Evolutionary conservation across 2,329 filamentous ascomycete genomes (phyloP), one percentile per base, ranked within the genome.

Genomic region (Parastagonospora avenae): DNA sequence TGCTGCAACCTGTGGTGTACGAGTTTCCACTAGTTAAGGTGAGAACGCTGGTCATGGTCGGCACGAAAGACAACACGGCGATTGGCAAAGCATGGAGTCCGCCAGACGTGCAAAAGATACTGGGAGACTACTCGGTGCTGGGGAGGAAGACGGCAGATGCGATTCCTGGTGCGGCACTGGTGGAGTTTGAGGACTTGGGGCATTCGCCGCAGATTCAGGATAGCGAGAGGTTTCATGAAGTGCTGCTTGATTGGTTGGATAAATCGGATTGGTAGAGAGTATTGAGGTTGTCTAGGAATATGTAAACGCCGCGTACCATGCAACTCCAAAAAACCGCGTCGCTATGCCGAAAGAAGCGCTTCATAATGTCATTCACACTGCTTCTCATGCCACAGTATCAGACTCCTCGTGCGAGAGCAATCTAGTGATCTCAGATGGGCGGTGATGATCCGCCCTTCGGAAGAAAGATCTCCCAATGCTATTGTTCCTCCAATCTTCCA

Each of bases 141-240:
- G 81, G 81, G 0, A 76, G 76, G n/a, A 58, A 76, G 50, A 76
- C 78, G 0, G 75, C 74, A 7, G 70, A 63, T 0, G 69, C 72
- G 52, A 80, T 83, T 35, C 77, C 76, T 1, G 72, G 77, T 32
- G 58, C 60, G 1, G 72, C 76, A 8, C 64, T 83, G 44, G 63
- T 82, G 32, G 75, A 76, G 40, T 83, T 83, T 54, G 66, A 74
- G 0, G 73, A 77, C 24, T 57, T 81, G 32, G 82, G 81, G 1
- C 81, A 84, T 52, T 75, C 80, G 31, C 81, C 81, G 11, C 81
- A 83, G 58, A 79, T 83, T 46, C 80, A 82, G 52, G 76, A 77
- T 24, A 79, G 80, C 1, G 72, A 72, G 2, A 64, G 58, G 31
- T 82, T 82, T 53, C 77, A 83, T 59, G 52, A 66, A n/a, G 75